Evolutionary conservation across 805 yeast genomes (phyloP).

Genomic region (Vanderwaltozyma verrucispora): DNA sequence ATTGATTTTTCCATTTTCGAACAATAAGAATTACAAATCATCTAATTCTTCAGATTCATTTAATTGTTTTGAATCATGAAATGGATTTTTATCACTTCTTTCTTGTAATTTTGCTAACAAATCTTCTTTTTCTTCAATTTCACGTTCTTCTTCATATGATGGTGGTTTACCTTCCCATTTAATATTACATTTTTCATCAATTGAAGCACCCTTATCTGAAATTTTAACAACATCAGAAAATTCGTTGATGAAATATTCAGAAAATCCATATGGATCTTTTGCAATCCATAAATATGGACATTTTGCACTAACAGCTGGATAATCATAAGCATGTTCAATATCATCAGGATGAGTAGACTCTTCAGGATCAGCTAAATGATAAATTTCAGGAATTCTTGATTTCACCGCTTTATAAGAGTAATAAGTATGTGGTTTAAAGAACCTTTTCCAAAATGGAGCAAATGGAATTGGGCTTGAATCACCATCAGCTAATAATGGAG

Average conservation of each 20-base stretch:
- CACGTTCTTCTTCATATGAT: constrained; percentile 5
- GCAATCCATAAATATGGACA: constrained; percentile 89
- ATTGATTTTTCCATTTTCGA: too few relatives aligned
- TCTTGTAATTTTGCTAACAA: background rate
- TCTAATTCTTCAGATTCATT: too few relatives aligned
- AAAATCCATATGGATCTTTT: constrained; percentile 77
- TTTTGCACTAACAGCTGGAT: constrained; percentile 59
- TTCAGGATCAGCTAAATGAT: constrained; percentile 39
- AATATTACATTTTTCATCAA: constrained; percentile 40
- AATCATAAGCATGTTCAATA: constrained; percentile 54
- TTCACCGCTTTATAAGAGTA: constrained; percentile 39
- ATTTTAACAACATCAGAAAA: constrained; percentile 48
- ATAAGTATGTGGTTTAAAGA: constrained; percentile 47
- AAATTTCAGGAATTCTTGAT: constrained; percentile 49
- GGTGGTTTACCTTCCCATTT: constrained; percentile 47
- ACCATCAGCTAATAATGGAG: constrained; percentile 68
- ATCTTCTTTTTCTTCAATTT: constrained; percentile 1
- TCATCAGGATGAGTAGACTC: constrained; percentile 30
- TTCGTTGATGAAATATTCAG: constrained; percentile 46
- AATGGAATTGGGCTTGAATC: constrained; percentile 23
- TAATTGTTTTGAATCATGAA: background rate
- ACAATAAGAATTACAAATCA: too few relatives aligned
- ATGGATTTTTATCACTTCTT: constrained; percentile 1
- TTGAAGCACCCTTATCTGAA: constrained; percentile 56
- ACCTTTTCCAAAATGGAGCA: constrained; percentile 37